Evolutionary conservation across 176 grass and related monocot genomes (phyloP).

Genomic region (Lolium multiflorum): DNA sequence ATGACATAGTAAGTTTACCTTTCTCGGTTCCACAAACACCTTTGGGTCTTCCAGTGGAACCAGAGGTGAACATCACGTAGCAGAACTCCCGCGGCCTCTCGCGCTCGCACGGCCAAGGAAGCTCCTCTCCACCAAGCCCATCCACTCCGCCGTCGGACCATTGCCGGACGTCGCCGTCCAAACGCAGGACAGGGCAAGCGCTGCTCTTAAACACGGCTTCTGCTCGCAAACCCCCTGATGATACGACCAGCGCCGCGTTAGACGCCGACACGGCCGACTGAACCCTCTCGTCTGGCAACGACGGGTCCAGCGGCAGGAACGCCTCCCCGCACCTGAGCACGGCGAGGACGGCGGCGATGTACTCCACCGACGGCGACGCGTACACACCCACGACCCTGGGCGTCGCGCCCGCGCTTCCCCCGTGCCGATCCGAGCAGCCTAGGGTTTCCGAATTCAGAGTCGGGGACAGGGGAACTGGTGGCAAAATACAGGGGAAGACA

Average conservation of each 20-base stretch:
- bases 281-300: slow-evolving; percentile 76
- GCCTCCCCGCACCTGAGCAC: slow-evolving; percentile 74
- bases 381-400: slow-evolving; percentile 54
- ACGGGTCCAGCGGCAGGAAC: slow-evolving; percentile 85
- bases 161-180: slow-evolving; percentile 28
- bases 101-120: slow-evolving; percentile 61
- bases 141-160: not conserved
- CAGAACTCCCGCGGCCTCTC: slow-evolving; percentile 51
- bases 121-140: slow-evolving; percentile 51
- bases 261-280: slow-evolving; percentile 56
- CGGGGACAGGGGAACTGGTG: not conserved
- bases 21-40: slow-evolving; percentile 85
- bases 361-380: slow-evolving; percentile 70
- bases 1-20: slow-evolving; percentile 46
- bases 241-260: slow-evolving; percentile 49
- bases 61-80: slow-evolving; percentile 93
- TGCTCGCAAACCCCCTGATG: slow-evolving; percentile 8
- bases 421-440: not conserved
- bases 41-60: slow-evolving; percentile 88
- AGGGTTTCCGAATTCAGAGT: slow-evolving; percentile 18
- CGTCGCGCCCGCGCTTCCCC: not conserved
- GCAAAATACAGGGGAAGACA: not conserved
- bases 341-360: slow-evolving; percentile 64
- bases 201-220: slow-evolving; percentile 20
- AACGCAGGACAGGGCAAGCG: slow-evolving; percentile 46